Evolutionary conservation across 2,329 filamentous ascomycete genomes (phyloP).

Genomic region (Hymenoscyphus albidus): DNA sequence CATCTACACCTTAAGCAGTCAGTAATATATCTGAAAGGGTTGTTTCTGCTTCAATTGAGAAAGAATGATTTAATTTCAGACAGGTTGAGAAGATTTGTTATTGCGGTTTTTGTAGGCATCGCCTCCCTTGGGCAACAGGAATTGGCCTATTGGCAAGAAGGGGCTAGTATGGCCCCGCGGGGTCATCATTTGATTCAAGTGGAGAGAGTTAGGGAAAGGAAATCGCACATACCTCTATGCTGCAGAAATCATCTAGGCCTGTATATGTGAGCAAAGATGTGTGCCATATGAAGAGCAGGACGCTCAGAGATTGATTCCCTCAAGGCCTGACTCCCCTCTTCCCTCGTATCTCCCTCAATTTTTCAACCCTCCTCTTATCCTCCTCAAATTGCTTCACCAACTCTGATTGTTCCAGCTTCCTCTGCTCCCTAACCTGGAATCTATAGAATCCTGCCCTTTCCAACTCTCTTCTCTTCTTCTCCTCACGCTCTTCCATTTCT

Average conservation of each 20-base stretch:
- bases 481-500: slow-evolving; percentile 60
- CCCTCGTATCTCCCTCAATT: slow-evolving; percentile 64
- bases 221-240: not conserved
- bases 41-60: not conserved
- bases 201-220: not conserved
- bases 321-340: slow-evolving; percentile 49
- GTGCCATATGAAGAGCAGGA: not conserved
- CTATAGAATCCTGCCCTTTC: slow-evolving; percentile 75
- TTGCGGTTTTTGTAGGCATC: slow-evolving; percentile 62
- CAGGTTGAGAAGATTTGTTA: slow-evolving; percentile 62
- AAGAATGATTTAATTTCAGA: slow-evolving; percentile 43
- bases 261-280: not conserved
- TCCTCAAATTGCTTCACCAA: slow-evolving; percentile 71
- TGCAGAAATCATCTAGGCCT: not conserved
- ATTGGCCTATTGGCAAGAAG: slow-evolving; percentile 36
- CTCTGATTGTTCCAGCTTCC: slow-evolving; percentile 69
- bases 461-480: slow-evolving; percentile 58
- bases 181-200: slow-evolving; percentile 41
- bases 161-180: slow-evolving; percentile 50
- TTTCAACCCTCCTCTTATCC: slow-evolving; percentile 67
- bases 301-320: slow-evolving; percentile 32
- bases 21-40: not conserved
- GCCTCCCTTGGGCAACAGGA: slow-evolving; percentile 30
- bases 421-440: slow-evolving; percentile 76
- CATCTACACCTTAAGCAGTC: too few relatives aligned